Conservation (phyloP, 164 flowering plant genomes). For the Vitis labrusca region DNA sequence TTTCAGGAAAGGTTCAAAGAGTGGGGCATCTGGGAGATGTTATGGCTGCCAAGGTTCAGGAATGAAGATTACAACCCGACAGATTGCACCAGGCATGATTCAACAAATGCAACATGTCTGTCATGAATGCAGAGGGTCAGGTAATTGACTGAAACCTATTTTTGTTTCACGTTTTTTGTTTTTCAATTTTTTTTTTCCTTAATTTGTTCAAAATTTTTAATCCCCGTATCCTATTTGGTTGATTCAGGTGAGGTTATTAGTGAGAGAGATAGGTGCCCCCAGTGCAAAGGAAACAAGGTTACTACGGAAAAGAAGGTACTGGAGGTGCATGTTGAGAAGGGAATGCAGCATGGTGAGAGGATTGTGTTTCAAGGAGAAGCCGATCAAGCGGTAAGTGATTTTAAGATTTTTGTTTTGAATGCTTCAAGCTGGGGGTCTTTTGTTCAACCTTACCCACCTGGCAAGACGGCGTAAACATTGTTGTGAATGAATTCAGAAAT, state of each 20-base stretch:
- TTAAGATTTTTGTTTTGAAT: not conserved
- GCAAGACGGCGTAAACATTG: no score
- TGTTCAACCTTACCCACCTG: no score
- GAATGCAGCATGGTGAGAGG: conserved; percentile 70
- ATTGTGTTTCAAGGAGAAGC: conserved; percentile 61
- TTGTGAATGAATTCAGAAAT: no score
- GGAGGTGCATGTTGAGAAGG: conserved; percentile 72
- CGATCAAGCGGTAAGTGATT: conserved; percentile 58
- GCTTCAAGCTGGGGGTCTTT: no score
- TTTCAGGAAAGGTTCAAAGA: conserved; percentile 78
- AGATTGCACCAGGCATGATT: conserved; percentile 67
- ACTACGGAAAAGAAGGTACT: conserved; percentile 66
- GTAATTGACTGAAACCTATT: conserved; percentile 15
- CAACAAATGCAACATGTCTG: conserved; percentile 83
- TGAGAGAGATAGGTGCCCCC: conserved; percentile 58
- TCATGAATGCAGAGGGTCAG: conserved; percentile 68
- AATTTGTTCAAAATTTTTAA: not conserved
- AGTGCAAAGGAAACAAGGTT: conserved; percentile 65
- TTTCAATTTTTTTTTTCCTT: not conserved
- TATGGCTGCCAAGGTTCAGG: conserved; percentile 76
- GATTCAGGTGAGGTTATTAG: conserved; percentile 58
- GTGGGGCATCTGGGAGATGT: conserved; percentile 60
- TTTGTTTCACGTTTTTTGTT: not conserved
- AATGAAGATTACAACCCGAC: conserved; percentile 59
- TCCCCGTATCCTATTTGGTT: no score